A percentile compares a stretch with the other conserved stretches of the same genome.
Evolutionary conservation across 345 rosid genomes (phyloP).

Genomic region (Camelina sativa): DNA sequence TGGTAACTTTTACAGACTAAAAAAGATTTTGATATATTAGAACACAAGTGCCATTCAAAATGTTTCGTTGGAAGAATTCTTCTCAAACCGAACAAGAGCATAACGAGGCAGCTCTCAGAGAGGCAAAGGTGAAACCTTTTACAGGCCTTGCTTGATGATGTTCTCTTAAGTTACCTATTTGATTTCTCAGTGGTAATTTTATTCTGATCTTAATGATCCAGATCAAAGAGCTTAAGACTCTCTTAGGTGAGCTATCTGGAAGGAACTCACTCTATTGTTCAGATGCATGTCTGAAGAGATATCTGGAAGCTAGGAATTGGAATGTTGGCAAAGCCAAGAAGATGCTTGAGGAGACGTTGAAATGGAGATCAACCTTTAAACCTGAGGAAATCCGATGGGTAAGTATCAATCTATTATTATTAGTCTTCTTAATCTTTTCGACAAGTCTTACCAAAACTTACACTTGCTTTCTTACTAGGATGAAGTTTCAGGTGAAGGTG

Average conservation of each 20-base stretch:
- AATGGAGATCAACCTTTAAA: slow-evolving; percentile 79
- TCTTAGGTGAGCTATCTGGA: slow-evolving; percentile 64
- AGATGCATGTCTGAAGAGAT: slow-evolving; percentile 85
- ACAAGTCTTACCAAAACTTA: neutral
- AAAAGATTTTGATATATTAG: slow-evolving; percentile 13
- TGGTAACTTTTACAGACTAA: neutral
- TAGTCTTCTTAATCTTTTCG: neutral
- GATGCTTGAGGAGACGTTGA: slow-evolving; percentile 79
- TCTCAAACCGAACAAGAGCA: slow-evolving; percentile 57
- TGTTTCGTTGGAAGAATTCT: slow-evolving; percentile 70
- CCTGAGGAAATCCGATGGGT: slow-evolving; percentile 96
- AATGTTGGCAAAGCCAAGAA: slow-evolving; percentile 75
- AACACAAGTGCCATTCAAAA: slow-evolving; percentile 40
- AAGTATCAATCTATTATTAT: neutral
- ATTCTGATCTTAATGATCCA: slow-evolving; percentile 25
- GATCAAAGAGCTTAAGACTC: slow-evolving; percentile 69
- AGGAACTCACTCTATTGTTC: slow-evolving; percentile 57
- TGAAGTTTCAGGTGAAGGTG: slow-evolving; percentile 85
- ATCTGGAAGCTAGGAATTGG: slow-evolving; percentile 89
- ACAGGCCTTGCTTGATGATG: neutral
- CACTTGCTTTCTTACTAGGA: slow-evolving; percentile 46
- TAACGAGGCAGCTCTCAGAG: slow-evolving; percentile 47
- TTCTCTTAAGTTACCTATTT: neutral
- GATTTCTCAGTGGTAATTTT: neutral
- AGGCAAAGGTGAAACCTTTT: slow-evolving; percentile 60